Percentiles rank a stretch among this genome's conserved stretches.
Evolutionary conservation across 164 flowering plant genomes (phyloP).

Genomic region (Brasenia schreberi): DNA sequence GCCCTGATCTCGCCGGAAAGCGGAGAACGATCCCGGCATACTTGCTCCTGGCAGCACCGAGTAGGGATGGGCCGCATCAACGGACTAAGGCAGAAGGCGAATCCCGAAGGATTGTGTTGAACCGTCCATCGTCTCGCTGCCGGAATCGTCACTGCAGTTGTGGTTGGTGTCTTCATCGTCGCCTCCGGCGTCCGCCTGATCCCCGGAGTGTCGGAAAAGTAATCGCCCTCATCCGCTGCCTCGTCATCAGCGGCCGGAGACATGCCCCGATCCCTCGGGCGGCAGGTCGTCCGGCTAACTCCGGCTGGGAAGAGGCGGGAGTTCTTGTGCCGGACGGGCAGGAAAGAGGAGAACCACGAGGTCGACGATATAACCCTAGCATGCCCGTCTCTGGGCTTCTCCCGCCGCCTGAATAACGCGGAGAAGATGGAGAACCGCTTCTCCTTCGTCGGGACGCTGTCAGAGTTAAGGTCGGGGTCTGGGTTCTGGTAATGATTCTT

Average conservation of each 20-base stretch:
- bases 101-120: background rate
- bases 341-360: background rate
- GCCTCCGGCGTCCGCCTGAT: background rate
- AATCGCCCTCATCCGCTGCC: background rate
- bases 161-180: background rate
- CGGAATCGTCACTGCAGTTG: background rate
- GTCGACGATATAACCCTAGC: background rate
- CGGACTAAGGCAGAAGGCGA: background rate
- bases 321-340: background rate
- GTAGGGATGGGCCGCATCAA: background rate
- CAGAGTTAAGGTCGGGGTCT: background rate
- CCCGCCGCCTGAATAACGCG: background rate
- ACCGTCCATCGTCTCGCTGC: background rate
- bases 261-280: background rate
- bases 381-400: background rate
- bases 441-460: background rate
- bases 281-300: background rate
- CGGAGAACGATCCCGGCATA: background rate
- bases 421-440: background rate
- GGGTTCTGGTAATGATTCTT: background rate
- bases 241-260: background rate
- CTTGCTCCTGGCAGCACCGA: background rate
- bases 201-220: background rate
- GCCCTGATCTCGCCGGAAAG: background rate
- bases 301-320: background rate